A percentile compares a stretch with the other conserved stretches of the same genome.
Evolutionary conservation across 306 rosid genomes (phyloP).

Genomic region (Castanopsis chinensis): DNA sequence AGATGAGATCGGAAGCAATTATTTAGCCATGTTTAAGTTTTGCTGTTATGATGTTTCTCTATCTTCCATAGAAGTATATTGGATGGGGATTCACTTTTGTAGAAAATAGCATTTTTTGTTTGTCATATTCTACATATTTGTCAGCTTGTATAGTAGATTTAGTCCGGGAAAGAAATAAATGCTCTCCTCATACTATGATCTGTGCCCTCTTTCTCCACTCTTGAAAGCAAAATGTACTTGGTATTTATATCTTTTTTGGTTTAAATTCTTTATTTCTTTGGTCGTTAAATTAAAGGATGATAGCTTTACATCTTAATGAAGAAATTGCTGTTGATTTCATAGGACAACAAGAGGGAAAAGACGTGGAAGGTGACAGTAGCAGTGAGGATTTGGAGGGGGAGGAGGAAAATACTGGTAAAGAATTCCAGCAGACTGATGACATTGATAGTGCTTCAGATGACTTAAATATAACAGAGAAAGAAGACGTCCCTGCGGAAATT

Average conservation of each 20-base stretch:
- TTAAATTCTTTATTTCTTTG: not conserved
- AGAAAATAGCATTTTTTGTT: not conserved
- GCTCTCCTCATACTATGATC: not conserved
- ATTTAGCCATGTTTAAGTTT: not conserved
- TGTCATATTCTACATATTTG: not conserved
- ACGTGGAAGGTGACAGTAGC: constrained; percentile 42
- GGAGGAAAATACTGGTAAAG: constrained; percentile 18
- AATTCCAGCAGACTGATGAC: constrained; percentile 34
- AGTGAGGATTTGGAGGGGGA: constrained; percentile 50
- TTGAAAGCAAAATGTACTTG: not conserved
- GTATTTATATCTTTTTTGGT: not conserved
- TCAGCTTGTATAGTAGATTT: not conserved
- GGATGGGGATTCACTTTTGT: not conserved
- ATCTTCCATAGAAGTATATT: not conserved
- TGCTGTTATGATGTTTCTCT: not conserved
- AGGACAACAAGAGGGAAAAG: constrained; percentile 47
- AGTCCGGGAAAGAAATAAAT: not conserved
- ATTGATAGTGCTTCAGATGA: constrained; percentile 39
- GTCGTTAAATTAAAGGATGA: not conserved
- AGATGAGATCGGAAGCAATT: not conserved
- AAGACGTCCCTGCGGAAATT: constrained; percentile 42
- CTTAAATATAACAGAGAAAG: constrained; percentile 30
- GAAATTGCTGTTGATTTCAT: constrained; percentile 20
- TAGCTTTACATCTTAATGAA: constrained; percentile 15
- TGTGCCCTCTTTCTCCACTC: not conserved